A percentile compares a stretch with the other conserved stretches of the same genome.
These are phyloP conservation scores for Closterium sp. DNA, from an alignment of 139 green algal species.

Conservation along the genomic window DNA sequence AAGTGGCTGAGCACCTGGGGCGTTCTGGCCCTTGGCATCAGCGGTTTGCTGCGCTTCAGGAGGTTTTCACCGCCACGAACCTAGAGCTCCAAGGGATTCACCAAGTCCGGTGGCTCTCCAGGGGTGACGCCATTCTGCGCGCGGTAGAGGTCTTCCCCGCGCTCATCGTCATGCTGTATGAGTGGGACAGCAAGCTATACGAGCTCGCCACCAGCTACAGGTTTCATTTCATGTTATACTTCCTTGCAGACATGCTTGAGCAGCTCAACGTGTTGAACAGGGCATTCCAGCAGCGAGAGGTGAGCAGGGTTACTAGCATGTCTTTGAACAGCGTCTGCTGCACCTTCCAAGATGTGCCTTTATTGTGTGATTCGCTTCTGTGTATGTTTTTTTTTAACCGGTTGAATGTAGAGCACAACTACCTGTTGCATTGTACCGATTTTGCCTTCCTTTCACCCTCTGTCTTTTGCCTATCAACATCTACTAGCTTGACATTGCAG, in stretches of 20 bases:
- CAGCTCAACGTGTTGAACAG: neutral
- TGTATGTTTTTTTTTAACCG: too few species aligned
- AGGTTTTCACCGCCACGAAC: neutral
- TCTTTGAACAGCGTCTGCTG: too few species aligned
- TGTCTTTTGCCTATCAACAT: too few species aligned
- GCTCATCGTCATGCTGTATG: neutral
- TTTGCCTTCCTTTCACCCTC: too few species aligned
- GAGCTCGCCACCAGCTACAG: neutral
- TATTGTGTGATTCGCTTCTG: too few species aligned
- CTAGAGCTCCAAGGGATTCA: neutral
- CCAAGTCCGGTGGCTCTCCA: neutral
- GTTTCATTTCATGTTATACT: neutral
- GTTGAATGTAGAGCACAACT: too few species aligned
- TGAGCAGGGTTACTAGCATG: neutral
- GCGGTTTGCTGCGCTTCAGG: neutral
- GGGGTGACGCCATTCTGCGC: neutral
- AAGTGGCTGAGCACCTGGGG: neutral
- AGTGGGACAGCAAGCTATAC: too few species aligned
- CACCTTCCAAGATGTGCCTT: too few species aligned
- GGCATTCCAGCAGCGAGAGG: neutral
- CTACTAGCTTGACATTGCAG: neutral
- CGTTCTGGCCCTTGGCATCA: neutral
- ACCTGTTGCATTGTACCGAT: too few species aligned
- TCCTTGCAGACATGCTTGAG: neutral
- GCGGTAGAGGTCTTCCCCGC: neutral